A percentile compares a stretch with the other conserved stretches of the same genome.
These are phyloP conservation scores for Neofusicoccum laricinum DNA, from an alignment of 2,329 filamentous ascomycete species.

Conservation along the genomic window DNA sequence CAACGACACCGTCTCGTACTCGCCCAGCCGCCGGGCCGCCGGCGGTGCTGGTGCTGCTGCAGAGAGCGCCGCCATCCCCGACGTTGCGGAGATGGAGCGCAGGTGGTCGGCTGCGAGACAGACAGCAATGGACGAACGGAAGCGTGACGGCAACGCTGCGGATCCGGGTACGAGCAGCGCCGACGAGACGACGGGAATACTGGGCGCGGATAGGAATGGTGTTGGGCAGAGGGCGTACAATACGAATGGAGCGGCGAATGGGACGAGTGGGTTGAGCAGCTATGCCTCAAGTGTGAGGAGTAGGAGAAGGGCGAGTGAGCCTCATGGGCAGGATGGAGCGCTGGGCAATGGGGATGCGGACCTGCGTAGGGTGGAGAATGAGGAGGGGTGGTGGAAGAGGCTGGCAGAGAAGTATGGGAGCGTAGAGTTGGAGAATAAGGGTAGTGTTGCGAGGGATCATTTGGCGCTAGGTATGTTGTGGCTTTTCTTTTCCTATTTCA, in stretches of 20 bases:
- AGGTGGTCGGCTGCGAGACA: not conserved
- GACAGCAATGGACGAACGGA: not conserved
- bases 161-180: slow-evolving; percentile 3
- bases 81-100: slow-evolving; percentile 7
- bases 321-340: slow-evolving; percentile 21
- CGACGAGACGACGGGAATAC: slow-evolving; percentile 14
- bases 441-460: slow-evolving; percentile 78
- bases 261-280: not conserved
- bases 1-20: slow-evolving; percentile 1
- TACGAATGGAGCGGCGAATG: not conserved
- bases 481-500: not conserved
- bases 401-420: slow-evolving; percentile 59
- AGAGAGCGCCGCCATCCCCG: not conserved
- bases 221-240: slow-evolving; percentile 1
- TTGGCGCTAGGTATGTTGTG: slow-evolving; percentile 66
- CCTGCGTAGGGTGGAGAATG: not conserved
- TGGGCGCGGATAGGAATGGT: slow-evolving; percentile 7
- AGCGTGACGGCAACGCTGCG: no score
- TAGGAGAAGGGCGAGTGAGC: not conserved
- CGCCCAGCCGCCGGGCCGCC: not conserved
- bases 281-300: not conserved
- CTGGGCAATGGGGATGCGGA: slow-evolving; percentile 18
- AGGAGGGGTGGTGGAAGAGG: slow-evolving; percentile 51
- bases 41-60: no score
- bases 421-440: slow-evolving; percentile 81